Percentiles rank a stretch among this genome's conserved stretches.
Conservation (phyloP, 257 asterid species). For the Vinca minor region DNA sequence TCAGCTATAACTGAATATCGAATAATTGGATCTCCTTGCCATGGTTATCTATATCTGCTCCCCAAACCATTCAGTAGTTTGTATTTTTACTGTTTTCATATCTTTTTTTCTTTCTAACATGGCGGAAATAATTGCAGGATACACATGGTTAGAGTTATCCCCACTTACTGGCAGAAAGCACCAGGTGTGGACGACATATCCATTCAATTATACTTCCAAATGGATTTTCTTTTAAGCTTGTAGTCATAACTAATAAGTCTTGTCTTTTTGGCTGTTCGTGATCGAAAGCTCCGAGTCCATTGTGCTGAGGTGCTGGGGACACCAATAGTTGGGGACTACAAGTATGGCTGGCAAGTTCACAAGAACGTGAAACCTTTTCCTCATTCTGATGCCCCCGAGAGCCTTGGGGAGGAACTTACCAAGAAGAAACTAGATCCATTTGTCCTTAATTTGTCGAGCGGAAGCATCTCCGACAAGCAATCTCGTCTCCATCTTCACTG, state of each 20-base stretch:
- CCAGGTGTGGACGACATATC: conserved; percentile 42
- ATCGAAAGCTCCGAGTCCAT: conserved; percentile 72
- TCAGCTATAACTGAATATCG: conserved; percentile 73
- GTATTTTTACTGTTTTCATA: neutral
- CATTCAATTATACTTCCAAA: neutral
- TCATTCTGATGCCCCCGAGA: conserved; percentile 19
- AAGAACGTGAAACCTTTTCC: conserved; percentile 38
- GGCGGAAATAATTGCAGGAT: conserved; percentile 44
- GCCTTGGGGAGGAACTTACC: conserved; percentile 13
- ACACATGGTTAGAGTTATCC: conserved; percentile 74
- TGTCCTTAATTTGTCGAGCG: conserved; percentile 44
- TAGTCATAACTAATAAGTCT: conserved; percentile 4
- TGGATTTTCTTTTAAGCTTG: neutral
- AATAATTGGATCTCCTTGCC: conserved; percentile 53
- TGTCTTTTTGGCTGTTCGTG: conserved; percentile 4
- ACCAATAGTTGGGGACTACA: conserved; percentile 95
- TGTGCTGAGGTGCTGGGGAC: conserved; percentile 95
- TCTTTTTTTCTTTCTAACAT: neutral
- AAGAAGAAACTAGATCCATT: conserved; percentile 20
- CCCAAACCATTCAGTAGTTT: conserved; percentile 1
- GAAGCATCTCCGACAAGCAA: conserved; percentile 57
- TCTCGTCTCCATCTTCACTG: conserved; percentile 85
- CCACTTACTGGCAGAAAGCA: conserved; percentile 96
- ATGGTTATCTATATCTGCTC: conserved; percentile 35
- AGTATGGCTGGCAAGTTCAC: conserved; percentile 92